A percentile compares a stretch with the other conserved stretches of the same genome.
phyloP scores from a whole-genome alignment of 1,139 yeast species.

The Taphrina sp. region DNA sequence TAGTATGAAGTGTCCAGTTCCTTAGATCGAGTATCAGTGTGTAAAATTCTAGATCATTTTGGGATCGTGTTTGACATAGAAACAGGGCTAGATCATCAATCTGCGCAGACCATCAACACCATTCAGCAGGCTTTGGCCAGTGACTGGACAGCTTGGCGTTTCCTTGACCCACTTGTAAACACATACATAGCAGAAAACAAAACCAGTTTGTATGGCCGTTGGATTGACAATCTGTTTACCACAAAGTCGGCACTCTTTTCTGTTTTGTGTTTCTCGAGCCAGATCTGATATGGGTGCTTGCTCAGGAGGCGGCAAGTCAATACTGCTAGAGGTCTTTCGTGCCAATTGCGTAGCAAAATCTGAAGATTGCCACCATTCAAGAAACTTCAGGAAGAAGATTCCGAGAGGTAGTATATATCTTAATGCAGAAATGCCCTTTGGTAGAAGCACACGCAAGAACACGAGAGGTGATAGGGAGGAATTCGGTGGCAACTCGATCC shows the following conservation, averaged over 20 bases:
- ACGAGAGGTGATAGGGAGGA: constrained; percentile 30
- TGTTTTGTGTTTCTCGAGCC: constrained; percentile 33
- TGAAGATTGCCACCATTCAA: constrained; percentile 93
- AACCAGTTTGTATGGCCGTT: constrained; percentile 86
- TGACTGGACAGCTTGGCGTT: constrained; percentile 83
- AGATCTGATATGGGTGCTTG: neutral
- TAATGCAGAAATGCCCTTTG: constrained; percentile 26
- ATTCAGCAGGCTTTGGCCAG: constrained; percentile 69
- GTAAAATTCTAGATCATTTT: no score
- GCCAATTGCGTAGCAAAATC: constrained; percentile 66
- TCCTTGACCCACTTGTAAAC: constrained; percentile 61
- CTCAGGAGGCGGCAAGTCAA: constrained; percentile 29
- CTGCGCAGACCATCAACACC: constrained; percentile 27
- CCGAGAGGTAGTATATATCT: constrained; percentile 68
- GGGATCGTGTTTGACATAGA: neutral
- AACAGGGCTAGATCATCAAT: constrained; percentile 11
- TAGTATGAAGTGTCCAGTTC: no score
- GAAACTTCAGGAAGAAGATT: constrained; percentile 75
- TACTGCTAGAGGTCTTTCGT: constrained; percentile 46
- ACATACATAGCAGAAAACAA: constrained; percentile 86
- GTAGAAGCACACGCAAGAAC: constrained; percentile 12
- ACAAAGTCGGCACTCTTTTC: constrained; percentile 67
- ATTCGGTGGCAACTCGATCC: constrained; percentile 21
- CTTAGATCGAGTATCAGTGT: no score
- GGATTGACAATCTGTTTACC: constrained; percentile 65